Conservation (phyloP, 116 monocot genomes). For the Papilionanthe hybrid region DNA sequence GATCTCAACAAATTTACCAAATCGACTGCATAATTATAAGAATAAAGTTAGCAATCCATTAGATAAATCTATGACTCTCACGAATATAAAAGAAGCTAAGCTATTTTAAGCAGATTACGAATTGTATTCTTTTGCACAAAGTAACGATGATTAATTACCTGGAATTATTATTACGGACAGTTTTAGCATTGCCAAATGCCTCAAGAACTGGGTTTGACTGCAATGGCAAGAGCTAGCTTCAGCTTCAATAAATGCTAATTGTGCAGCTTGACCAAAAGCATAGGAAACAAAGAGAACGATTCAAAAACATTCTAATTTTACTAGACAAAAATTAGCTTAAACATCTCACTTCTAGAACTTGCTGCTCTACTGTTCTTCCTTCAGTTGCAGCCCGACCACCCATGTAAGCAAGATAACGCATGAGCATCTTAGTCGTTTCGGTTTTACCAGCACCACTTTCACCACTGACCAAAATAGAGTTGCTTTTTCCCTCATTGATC, state of each 20-base stretch:
- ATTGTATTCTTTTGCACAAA: slow-evolving; percentile 2
- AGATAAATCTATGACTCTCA: not conserved
- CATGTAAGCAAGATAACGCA: slow-evolving; percentile 98
- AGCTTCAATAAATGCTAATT: slow-evolving; percentile 7
- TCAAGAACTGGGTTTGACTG: slow-evolving; percentile 99
- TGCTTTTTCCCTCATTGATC: slow-evolving; percentile 93
- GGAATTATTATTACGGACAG: slow-evolving; percentile 97
- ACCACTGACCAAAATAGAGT: slow-evolving; percentile 97
- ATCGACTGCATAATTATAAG: slow-evolving; percentile 60
- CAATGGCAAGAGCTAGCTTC: slow-evolving; percentile 17
- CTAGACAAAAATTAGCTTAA: slow-evolving; percentile 7
- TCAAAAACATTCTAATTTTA: slow-evolving; percentile 1
- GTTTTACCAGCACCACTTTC: slow-evolving; percentile 99
- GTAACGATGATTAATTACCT: slow-evolving; percentile 36
- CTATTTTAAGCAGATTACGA: not conserved
- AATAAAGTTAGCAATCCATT: slow-evolving; percentile 6
- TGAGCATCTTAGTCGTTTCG: slow-evolving; percentile 99
- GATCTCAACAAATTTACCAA: slow-evolving; percentile 99
- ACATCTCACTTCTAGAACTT: slow-evolving; percentile 90
- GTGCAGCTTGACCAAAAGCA: slow-evolving; percentile 4
- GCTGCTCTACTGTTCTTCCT: slow-evolving; percentile 98
- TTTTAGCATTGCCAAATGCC: slow-evolving; percentile 99
- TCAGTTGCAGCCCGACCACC: slow-evolving; percentile 94
- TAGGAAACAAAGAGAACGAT: not conserved
- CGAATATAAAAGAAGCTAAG: not conserved